These are phyloP conservation scores for Diaporthe ampelina DNA, from an alignment of 2,329 filamentous ascomycete genomes.

Conservation along the genomic window DNA sequence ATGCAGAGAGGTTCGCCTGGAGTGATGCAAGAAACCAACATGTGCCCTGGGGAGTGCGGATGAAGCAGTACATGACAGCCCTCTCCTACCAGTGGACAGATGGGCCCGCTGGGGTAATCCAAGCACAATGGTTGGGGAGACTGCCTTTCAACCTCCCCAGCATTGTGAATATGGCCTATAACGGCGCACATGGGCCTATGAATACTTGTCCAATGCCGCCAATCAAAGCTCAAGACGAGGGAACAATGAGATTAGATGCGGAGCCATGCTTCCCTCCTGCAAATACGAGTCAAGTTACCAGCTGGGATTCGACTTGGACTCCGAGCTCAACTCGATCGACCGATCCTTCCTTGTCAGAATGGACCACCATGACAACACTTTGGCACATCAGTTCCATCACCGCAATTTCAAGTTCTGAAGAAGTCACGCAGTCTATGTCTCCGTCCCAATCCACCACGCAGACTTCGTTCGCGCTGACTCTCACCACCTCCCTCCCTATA, in stretches of 20 bases:
- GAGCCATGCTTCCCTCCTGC: constrained; percentile 5
- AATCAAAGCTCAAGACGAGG: background rate
- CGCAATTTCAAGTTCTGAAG: background rate
- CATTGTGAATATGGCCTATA: constrained; percentile 26
- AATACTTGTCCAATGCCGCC: constrained; percentile 24
- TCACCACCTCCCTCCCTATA: background rate
- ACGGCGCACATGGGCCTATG: constrained; percentile 22
- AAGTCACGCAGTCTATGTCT: background rate
- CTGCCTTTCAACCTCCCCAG: constrained; percentile 16
- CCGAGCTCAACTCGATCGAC: background rate
- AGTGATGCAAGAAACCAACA: constrained; percentile 14
- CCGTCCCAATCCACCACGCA: background rate
- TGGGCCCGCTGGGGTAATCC: background rate
- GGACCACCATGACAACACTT: constrained; percentile 6
- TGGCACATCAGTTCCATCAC: background rate
- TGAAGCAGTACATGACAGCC: constrained; percentile 26
- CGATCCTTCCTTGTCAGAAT: background rate
- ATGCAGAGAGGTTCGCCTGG: constrained; percentile 16
- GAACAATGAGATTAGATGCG: background rate
- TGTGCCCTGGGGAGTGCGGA: constrained; percentile 8
- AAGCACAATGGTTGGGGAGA: background rate
- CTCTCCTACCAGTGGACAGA: constrained; percentile 30
- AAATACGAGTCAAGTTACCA: constrained; percentile 21
- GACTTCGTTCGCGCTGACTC: background rate
- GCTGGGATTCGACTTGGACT: constrained; percentile 8